A percentile compares a stretch with the other conserved stretches of the same genome.
These are phyloP conservation scores for Apostasia ramifera DNA, from an alignment of 106 monocot species.

Conservation along the genomic window DNA sequence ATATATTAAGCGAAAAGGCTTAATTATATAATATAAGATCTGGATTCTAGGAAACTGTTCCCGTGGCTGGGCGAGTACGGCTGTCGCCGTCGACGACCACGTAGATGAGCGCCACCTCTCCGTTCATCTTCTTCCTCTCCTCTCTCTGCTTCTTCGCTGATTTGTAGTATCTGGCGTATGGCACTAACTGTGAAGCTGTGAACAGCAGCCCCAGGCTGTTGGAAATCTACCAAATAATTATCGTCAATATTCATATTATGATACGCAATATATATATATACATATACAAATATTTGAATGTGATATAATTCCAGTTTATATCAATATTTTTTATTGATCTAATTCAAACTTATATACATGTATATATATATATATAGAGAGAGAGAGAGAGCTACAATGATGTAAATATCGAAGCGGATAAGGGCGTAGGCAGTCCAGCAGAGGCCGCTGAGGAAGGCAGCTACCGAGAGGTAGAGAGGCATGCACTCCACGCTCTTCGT, in stretches of 20 bases:
- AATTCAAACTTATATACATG: too few species aligned
- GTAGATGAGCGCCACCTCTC: slow-evolving; percentile 21
- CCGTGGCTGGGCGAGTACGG: too few species aligned
- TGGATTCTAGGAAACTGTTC: too few species aligned
- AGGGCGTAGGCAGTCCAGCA: slow-evolving; percentile 2
- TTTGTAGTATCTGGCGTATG: slow-evolving; percentile 48
- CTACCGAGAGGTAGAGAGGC: slow-evolving; percentile 19
- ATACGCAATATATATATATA: too few species aligned
- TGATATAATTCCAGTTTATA: too few species aligned
- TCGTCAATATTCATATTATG: too few species aligned
- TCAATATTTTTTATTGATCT: too few species aligned
- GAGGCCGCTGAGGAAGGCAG: not conserved
- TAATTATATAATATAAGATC: too few species aligned
- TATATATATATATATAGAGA: too few species aligned
- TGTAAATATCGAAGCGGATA: not conserved
- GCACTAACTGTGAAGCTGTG: slow-evolving; percentile 33
- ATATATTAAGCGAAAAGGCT: too few species aligned
- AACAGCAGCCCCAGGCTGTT: slow-evolving; percentile 44
- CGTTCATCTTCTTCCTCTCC: slow-evolving; percentile 21
- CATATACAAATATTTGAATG: too few species aligned
- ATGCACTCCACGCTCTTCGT: slow-evolving; percentile 47
- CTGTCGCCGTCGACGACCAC: slow-evolving; percentile 15
- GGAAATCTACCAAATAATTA: slow-evolving; percentile 36
- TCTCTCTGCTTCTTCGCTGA: slow-evolving; percentile 42
- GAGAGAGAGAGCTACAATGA: not conserved